Conservation (phyloP, 2,329 filamentous ascomycete species). For the Aureobasidium leucospermi region DNA sequence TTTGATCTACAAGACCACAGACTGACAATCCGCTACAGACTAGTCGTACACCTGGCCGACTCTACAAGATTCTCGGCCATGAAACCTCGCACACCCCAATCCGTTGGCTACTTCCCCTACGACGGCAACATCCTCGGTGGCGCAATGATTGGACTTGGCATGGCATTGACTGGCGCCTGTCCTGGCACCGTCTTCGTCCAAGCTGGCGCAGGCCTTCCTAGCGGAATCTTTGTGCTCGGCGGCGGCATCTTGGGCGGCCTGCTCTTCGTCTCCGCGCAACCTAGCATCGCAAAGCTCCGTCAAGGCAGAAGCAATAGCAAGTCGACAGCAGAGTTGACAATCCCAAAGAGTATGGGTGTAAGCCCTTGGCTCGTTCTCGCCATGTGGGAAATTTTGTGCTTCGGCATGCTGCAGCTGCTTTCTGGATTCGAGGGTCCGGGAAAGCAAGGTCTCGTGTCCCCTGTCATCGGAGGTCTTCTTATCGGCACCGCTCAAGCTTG, state of each 20-base stretch:
- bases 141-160: slow-evolving; percentile 54
- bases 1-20: not conserved
- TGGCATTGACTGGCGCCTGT: slow-evolving; percentile 59
- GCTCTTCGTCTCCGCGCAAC: slow-evolving; percentile 15
- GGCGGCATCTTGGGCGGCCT: slow-evolving; percentile 53
- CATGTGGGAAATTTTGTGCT: slow-evolving; percentile 38
- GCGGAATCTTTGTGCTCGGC: slow-evolving; percentile 42
- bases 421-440: slow-evolving; percentile 23
- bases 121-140: slow-evolving; percentile 62
- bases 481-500: slow-evolving; percentile 53
- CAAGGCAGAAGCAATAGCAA: not conserved
- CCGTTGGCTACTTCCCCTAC: slow-evolving; percentile 48
- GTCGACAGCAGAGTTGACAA: not conserved
- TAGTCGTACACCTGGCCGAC: slow-evolving; percentile 34
- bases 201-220: slow-evolving; percentile 39
- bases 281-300: not conserved
- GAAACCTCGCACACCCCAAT: slow-evolving; percentile 44
- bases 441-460: slow-evolving; percentile 29
- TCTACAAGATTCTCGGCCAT: slow-evolving; percentile 37
- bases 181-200: slow-evolving; percentile 60
- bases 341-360: slow-evolving; percentile 18
- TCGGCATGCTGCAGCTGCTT: slow-evolving; percentile 32
- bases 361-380: slow-evolving; percentile 33
- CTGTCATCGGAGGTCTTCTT: slow-evolving; percentile 49
- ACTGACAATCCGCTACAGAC: slow-evolving; percentile 25